Conservation (phyloP, 2,329 filamentous ascomycete species). For the Diaporthe sp. region DNA sequence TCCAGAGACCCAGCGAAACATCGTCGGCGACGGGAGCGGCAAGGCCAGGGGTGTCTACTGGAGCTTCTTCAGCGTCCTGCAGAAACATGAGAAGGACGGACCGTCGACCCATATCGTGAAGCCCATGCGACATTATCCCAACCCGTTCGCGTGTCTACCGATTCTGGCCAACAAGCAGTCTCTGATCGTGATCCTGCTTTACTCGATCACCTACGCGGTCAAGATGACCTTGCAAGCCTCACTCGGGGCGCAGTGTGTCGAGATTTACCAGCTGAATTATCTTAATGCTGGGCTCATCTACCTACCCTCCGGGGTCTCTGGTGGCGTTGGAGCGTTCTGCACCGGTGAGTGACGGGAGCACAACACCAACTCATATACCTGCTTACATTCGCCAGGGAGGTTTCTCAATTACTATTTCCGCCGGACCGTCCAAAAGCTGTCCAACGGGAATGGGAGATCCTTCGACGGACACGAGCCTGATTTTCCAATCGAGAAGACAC, state of each 20-base stretch:
- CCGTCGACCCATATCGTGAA: not conserved
- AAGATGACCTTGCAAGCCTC: conserved; percentile 8
- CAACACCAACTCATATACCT: not conserved
- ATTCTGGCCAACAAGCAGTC: conserved; percentile 36
- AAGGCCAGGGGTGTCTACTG: conserved; percentile 10
- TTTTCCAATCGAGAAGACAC: conserved; percentile 14
- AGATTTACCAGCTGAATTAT: conserved; percentile 1
- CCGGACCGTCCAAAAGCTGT: not conserved
- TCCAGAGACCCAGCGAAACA: conserved; percentile 51
- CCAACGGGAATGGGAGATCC: not conserved
- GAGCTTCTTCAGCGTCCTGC: conserved; percentile 23
- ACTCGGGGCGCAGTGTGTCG: conserved; percentile 11
- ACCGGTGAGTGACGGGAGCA: not conserved
- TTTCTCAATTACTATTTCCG: conserved; percentile 9
- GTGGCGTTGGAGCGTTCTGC: not conserved
- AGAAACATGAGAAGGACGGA: not conserved
- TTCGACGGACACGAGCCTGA: not conserved
- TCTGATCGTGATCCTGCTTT: not conserved
- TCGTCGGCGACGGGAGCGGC: conserved; percentile 49
- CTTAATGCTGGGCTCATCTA: conserved; percentile 11
- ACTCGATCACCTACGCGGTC: not conserved
- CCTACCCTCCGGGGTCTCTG: not conserved
- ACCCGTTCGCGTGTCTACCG: conserved; percentile 42
- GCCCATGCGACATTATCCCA: conserved; percentile 31
- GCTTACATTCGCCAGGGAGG: not conserved